A percentile compares a stretch with the other conserved stretches of the same genome.
Conservation (phyloP, 768 basidiomycete genomes). For the Trametes punicea region DNA sequence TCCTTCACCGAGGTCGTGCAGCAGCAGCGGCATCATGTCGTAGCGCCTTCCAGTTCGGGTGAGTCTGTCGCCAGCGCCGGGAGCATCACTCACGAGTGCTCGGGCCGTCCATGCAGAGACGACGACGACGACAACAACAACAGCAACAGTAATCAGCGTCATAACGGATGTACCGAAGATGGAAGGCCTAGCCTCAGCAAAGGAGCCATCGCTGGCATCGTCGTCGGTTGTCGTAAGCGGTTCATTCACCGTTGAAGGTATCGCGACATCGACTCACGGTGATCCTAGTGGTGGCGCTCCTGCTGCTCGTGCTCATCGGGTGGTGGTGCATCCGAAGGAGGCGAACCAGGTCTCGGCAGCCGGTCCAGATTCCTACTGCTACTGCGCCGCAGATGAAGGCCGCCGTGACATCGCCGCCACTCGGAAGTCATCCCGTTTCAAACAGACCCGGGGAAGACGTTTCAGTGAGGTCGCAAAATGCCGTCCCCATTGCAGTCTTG, state of each 20-base stretch:
- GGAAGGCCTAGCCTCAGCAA: conserved; percentile 2
- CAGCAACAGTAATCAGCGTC: conserved; percentile 2
- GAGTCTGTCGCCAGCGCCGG: too few species aligned
- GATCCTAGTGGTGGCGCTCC: conserved; percentile 11
- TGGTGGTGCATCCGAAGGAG: conserved; percentile 13
- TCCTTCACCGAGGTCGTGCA: conserved; percentile 1
- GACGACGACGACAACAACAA: conserved; percentile 9
- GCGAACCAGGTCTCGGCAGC: not conserved
- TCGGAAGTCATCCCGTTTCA: not conserved
- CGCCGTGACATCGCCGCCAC: not conserved
- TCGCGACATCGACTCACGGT: not conserved
- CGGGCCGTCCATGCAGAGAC: too few species aligned
- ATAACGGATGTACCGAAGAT: not conserved
- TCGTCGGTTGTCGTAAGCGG: conserved; percentile 26
- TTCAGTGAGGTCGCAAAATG: too few species aligned
- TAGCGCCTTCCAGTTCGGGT: not conserved
- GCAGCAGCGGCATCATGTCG: conserved; percentile 1
- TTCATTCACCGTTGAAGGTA: too few species aligned
- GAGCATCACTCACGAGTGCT: too few species aligned
- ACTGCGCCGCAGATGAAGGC: not conserved
- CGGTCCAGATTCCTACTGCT: not conserved
- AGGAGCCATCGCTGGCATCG: conserved; percentile 27
- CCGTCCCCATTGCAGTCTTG: too few species aligned
- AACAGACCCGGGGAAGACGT: not conserved
- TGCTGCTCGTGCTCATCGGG: conserved; percentile 7